A percentile compares a stretch with the other conserved stretches of the same genome.
phyloP scores from a whole-genome alignment of 306 rosid genomes.

The Rosa lucieae region DNA sequence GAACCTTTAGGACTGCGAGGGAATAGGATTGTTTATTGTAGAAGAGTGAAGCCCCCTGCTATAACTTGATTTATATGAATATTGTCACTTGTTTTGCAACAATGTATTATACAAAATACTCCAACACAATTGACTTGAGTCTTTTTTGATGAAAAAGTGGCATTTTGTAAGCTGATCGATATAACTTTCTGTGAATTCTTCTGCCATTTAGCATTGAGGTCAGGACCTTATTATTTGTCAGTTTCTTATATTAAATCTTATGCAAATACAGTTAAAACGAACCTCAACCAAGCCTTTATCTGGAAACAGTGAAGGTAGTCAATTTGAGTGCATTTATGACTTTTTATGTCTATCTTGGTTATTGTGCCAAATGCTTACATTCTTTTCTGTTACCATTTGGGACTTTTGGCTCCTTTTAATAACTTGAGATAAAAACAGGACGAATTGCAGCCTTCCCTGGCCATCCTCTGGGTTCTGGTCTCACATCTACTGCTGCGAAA shows the following conservation, averaged over 20 bases:
- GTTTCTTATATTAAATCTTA: constrained; percentile 16
- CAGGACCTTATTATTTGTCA: constrained; percentile 1
- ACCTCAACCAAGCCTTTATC: not conserved
- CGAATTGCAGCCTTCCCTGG: constrained; percentile 99
- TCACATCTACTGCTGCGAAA: constrained; percentile 86
- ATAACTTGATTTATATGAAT: not conserved
- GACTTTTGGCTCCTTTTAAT: constrained; percentile 24
- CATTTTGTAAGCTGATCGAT: not conserved
- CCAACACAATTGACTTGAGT: not conserved
- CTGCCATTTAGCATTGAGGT: constrained; percentile 1
- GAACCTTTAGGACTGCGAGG: not conserved
- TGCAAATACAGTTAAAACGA: constrained; percentile 2
- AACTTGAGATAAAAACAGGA: constrained; percentile 65
- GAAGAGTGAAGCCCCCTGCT: not conserved
- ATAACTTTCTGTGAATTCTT: not conserved
- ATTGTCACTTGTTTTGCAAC: not conserved
- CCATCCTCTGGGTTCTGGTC: constrained; percentile 94
- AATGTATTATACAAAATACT: not conserved
- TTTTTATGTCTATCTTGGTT: not conserved
- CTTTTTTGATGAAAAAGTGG: not conserved
- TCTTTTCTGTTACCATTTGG: constrained; percentile 21
- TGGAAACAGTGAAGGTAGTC: not conserved
- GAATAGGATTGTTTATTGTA: not conserved
- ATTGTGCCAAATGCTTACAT: not conserved
- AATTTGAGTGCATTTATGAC: not conserved